Evolutionary conservation across 2,329 filamentous ascomycete species (phyloP), one percentile per base, ranked within the genome.

Genomic region (Phialocephala subalpina): DNA sequence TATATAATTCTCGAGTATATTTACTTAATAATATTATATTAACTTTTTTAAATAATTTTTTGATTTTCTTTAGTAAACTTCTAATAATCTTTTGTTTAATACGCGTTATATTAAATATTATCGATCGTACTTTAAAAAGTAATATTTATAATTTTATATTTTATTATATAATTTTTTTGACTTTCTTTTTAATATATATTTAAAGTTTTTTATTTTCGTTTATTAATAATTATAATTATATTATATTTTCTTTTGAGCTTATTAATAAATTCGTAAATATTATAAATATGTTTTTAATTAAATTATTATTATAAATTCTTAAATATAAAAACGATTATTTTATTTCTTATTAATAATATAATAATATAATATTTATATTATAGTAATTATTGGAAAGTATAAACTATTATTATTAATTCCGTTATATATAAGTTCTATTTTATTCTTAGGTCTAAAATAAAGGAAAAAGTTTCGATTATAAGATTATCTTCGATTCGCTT

Each of bases 251-350:
- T 57, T n/a, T 42, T 42, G 40, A 42, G 40, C 16, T 42, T 42
- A 16, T 42, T 42, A n/a, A 42, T 42, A 16, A 58, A 56, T 62
- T 65, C 58, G 58, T 66, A 63, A 60, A 66, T 66, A 40, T 45
- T 59, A 45, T 53, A 56, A 57, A 66, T 66, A 33, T 66, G 64
- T 56, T 63, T 38, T 29, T 64, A 20, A 7, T 55, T 27, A 59
- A 55, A 64, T 57, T 87, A 85, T 27, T 85, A 82, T 38, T 92
- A 88, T 1, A 92, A 87, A 70, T 92, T 91, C 62, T 93, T 86
- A 58, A 97, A 82, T n/a, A 82, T 83, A 55, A 97, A 82, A 9
- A 63, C 64, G 25, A 60, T 60, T 60, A 33, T 55, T 66, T 66
- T 66, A 40, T 66, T 66, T 59, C 55, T 66, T 35, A 59, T 66